Conservation (phyloP, 225 moss, liverwort and hornwort genomes). For the Climacium dendroides region DNA sequence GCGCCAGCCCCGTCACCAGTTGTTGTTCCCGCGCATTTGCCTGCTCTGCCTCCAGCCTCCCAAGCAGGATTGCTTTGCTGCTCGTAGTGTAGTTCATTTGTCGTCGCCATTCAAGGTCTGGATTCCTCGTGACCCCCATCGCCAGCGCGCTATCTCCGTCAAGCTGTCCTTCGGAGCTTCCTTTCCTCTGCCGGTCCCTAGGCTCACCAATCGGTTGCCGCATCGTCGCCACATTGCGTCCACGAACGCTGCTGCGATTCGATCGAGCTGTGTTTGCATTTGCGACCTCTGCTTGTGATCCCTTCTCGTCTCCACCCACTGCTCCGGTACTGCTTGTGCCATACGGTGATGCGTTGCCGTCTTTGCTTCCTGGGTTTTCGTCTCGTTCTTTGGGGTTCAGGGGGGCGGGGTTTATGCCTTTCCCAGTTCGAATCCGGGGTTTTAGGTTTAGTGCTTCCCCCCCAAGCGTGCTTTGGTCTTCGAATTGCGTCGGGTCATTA, state of each 20-base stretch:
- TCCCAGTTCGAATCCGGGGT: neutral
- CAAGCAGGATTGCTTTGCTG: neutral
- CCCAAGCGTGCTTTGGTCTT: neutral
- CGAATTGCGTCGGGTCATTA: neutral
- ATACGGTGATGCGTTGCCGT: neutral
- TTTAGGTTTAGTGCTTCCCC: neutral
- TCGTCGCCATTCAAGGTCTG: neutral
- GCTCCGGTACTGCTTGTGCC: neutral
- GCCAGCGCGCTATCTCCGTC: neutral
- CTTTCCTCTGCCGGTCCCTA: neutral
- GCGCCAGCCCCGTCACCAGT: neutral
- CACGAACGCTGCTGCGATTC: neutral
- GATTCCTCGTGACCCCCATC: neutral
- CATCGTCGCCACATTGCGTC: neutral
- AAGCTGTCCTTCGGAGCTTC: neutral
- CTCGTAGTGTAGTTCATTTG: accelerated
- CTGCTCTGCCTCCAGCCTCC: neutral
- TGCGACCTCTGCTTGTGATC: neutral
- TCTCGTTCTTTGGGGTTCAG: neutral
- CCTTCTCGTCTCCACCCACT: neutral
- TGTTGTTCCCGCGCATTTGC: neutral
- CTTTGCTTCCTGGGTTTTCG: neutral
- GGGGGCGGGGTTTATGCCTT: neutral
- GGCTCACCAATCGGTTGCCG: neutral
- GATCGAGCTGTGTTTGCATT: neutral